Evolutionary conservation across 1,284 basidiomycete genomes (phyloP), one percentile per base, ranked within the genome.

Genomic region (Cryptococcus deneoformans): DNA sequence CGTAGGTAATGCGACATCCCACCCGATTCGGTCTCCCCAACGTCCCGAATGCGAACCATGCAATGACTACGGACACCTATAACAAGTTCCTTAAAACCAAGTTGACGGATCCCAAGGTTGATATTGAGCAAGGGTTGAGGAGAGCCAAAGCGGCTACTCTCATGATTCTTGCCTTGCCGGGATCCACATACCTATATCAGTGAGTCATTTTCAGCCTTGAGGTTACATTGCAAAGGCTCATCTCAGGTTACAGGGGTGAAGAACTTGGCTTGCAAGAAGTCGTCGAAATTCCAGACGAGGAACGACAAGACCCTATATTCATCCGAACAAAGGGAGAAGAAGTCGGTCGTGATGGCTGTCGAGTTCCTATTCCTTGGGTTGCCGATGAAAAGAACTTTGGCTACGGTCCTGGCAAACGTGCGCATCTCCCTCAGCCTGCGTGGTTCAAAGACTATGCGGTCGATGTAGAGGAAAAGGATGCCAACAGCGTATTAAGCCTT

Each of bases 221-320:
- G 29, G 5, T 5, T 4, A 5, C 29, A 29, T 29, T 29, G 29
- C 29, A 29, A 29, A 29, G 29, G 29, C 29, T 29, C 29, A 29
- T 29, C 29, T 29, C 24, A 14, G 16, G 20, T n/a, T 1, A 24
- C 44, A 68, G 66, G 50, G 73, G 73, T 35, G 73, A 75, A 60
- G 73, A 75, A 58, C 66, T 75, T 44, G 73, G 73, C 16, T 58
- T 75, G 11, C 68, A 62, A 29, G 73, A 75, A 60, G 69, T 70
- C 49, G 56, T 58, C 52, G 68, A 70, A 12, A 70, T 75, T 40
- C 57, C 67, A 37, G 59, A 60, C 46, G 53, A 56, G 29, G 46
- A 68, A 50, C 56, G 69, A 48, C 71, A 75, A 65, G 73, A 75
- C 58, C 73, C 73, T 5, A 68, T 60, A 29, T 75, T 70, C 62